Conservation (phyloP, 805 yeast species). For the Candida arabinofermentans region DNA sequence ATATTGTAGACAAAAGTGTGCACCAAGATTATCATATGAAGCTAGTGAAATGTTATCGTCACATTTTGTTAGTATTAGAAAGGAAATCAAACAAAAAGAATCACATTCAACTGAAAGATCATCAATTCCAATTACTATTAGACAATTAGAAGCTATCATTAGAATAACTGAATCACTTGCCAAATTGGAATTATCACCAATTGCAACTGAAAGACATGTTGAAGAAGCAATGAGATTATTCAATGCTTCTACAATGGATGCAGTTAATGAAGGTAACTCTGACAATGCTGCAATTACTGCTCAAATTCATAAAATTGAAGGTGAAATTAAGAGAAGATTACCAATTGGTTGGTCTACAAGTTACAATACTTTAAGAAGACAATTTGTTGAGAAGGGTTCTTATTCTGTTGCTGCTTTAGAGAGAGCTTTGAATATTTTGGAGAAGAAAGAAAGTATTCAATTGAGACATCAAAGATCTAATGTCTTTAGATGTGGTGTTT, state of each 20-base stretch:
- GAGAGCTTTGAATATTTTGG: constrained; percentile 75
- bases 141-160: constrained; percentile 95
- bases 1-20: constrained; percentile 85
- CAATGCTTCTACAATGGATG: constrained; percentile 97
- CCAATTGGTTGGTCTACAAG: constrained; percentile 97
- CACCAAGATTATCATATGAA: constrained; percentile 84
- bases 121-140: constrained; percentile 93
- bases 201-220: constrained; percentile 86
- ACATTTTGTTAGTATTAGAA: constrained; percentile 87
- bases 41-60: constrained; percentile 89
- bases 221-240: constrained; percentile 93
- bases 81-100: constrained; percentile 77
- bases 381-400: constrained; percentile 62
- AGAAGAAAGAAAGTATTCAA: constrained; percentile 82
- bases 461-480: constrained; percentile 84
- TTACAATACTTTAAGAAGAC: constrained; percentile 75
- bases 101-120: constrained; percentile 81
- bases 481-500: constrained; percentile 69
- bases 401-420: constrained; percentile 72
- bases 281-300: constrained; percentile 55
- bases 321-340: constrained; percentile 80
- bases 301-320: constrained; percentile 77
- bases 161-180: constrained; percentile 95
- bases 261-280: constrained; percentile 49
- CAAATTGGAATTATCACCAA: constrained; percentile 73